These are phyloP conservation scores for Fusarium xyrophilum DNA, from an alignment of 2,329 filamentous ascomycete species.

Conservation along the genomic window DNA sequence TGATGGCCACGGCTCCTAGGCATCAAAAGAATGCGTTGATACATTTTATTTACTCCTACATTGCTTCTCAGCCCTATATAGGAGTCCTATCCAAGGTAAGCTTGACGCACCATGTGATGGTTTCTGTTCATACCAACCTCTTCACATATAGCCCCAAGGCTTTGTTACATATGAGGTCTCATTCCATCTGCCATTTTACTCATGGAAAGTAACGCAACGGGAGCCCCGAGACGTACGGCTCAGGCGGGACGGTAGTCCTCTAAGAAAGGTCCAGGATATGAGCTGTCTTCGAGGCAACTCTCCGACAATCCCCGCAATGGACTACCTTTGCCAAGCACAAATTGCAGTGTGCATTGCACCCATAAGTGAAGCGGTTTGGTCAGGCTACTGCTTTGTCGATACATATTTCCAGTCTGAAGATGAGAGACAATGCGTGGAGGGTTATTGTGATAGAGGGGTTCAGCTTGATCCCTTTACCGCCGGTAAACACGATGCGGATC, in stretches of 20 bases:
- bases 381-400: slow-evolving; percentile 9
- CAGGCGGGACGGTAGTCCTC: rapidly evolving
- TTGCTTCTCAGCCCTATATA: neutral
- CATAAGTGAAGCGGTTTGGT: neutral
- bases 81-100: neutral
- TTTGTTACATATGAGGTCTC: rapidly evolving
- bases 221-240: rapidly evolving
- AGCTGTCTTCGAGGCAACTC: neutral
- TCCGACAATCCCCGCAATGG: rapidly evolving
- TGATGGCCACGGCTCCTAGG: rapidly evolving
- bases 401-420: neutral
- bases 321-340: slow-evolving; percentile 17
- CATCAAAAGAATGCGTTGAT: neutral
- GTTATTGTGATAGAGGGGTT: neutral
- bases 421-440: rapidly evolving
- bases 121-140: no score
- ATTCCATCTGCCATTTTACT: neutral
- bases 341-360: neutral
- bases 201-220: rapidly evolving
- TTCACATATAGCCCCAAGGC: rapidly evolving
- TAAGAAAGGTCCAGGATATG: neutral
- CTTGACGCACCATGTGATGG: rapidly evolving
- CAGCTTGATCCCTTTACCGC: neutral
- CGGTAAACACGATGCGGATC: rapidly evolving
- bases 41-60: neutral